Percentiles rank a stretch among this genome's conserved stretches.
Conservation (phyloP, 768 basidiomycete species). For the Leucocoprinus birnbaumii region DNA sequence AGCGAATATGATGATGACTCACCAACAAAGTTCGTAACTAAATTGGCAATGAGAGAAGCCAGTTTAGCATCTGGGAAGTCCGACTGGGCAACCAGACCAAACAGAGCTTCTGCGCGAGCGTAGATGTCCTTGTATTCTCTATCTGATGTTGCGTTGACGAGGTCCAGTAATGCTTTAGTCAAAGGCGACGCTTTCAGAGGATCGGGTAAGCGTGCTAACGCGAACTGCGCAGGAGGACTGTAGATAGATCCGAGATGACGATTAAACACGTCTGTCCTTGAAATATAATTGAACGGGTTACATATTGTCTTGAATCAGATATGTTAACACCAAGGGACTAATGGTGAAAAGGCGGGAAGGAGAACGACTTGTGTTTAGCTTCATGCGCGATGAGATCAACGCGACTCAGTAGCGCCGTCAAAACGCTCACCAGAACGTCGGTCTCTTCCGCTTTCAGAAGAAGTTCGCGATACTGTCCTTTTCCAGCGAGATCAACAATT, state of each 20-base stretch:
- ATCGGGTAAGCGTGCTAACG: conserved; percentile 53
- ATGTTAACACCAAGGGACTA: conserved; percentile 60
- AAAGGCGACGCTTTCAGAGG: conserved; percentile 41
- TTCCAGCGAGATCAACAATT: conserved; percentile 42
- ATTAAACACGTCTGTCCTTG: too few species aligned
- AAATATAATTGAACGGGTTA: conserved; percentile 28
- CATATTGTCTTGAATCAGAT: conserved; percentile 65
- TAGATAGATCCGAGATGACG: not conserved
- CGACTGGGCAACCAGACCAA: conserved; percentile 35
- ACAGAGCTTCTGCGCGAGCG: conserved; percentile 38
- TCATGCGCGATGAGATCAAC: conserved; percentile 1
- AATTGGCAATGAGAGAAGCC: conserved; percentile 36
- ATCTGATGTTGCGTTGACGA: conserved; percentile 50
- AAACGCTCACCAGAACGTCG: conserved; percentile 48
- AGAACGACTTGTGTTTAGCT: conserved; percentile 32
- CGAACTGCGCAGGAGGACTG: conserved; percentile 61
- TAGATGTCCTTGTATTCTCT: conserved; percentile 59
- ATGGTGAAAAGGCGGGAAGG: conserved; percentile 48
- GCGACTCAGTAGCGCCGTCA: not conserved
- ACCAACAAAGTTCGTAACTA: conserved; percentile 56
- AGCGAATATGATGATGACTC: conserved; percentile 17
- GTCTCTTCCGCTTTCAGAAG: conserved; percentile 45
- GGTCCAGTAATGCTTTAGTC: conserved; percentile 39
- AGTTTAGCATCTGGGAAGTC: conserved; percentile 47
- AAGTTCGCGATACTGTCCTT: conserved; percentile 40